These are phyloP conservation scores for Tuber melanosporum DNA, from an alignment of 495 filamentous ascomycete species.

Conservation along the genomic window DNA sequence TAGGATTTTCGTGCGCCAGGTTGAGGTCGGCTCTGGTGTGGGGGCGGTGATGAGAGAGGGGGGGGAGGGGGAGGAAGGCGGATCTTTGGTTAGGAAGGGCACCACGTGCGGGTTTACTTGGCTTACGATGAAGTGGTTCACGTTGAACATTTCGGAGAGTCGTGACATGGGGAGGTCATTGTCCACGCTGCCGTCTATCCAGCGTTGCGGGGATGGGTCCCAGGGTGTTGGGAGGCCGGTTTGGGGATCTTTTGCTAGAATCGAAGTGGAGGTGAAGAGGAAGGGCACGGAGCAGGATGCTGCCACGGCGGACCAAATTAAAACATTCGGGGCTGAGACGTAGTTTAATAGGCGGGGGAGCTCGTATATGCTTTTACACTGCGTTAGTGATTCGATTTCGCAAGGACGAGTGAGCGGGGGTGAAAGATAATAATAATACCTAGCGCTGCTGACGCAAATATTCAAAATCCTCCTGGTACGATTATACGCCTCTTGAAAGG, in stretches of 20 bases:
- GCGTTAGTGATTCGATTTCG: neutral
- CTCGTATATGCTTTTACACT: slow-evolving; percentile 66
- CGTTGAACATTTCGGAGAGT: slow-evolving; percentile 92
- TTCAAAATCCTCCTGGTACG: slow-evolving; percentile 83
- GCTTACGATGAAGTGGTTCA: slow-evolving; percentile 96
- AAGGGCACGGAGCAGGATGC: slow-evolving; percentile 90
- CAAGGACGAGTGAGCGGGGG: neutral
- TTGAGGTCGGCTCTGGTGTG: slow-evolving; percentile 40
- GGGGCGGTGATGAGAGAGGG: slow-evolving; percentile 41
- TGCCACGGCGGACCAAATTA: slow-evolving; percentile 94
- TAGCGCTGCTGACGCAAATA: slow-evolving; percentile 79
- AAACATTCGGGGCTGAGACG: slow-evolving; percentile 82
- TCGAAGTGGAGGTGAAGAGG: slow-evolving; percentile 66
- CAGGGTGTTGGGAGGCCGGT: slow-evolving; percentile 73
- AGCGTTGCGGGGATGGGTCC: slow-evolving; percentile 74
- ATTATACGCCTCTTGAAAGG: slow-evolving; percentile 93
- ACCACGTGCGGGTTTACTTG: slow-evolving; percentile 94
- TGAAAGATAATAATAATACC: neutral
- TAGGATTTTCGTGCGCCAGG: slow-evolving; percentile 64
- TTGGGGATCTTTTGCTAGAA: slow-evolving; percentile 78
- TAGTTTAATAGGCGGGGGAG: slow-evolving; percentile 84
- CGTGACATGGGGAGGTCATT: slow-evolving; percentile 89
- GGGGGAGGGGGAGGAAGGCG: slow-evolving; percentile 43
- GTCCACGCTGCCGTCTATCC: slow-evolving; percentile 91
- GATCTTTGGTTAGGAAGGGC: slow-evolving; percentile 73